These are phyloP conservation scores for Mortierella sp. DNA, from an alignment of 371 early-diverging fungal species.

Conservation along the genomic window DNA sequence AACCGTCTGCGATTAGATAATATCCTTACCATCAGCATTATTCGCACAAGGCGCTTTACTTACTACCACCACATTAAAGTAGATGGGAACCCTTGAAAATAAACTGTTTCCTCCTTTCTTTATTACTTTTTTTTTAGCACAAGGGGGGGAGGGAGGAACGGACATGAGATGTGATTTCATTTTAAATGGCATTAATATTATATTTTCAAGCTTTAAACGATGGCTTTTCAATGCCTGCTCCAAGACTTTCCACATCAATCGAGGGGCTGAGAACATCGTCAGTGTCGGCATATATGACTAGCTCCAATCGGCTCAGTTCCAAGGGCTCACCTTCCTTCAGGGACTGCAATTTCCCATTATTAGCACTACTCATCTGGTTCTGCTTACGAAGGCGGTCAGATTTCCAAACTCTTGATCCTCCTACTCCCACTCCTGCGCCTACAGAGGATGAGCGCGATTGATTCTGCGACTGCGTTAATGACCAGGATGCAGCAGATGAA, in stretches of 20 bases:
- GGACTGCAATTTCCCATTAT: background rate
- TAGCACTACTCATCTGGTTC: background rate
- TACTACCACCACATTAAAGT: too few species aligned
- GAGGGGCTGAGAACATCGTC: slow-evolving; percentile 26
- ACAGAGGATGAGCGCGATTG: slow-evolving; percentile 1
- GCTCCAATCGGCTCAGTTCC: slow-evolving; percentile 15
- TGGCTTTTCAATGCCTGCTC: slow-evolving; percentile 35
- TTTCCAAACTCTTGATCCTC: background rate
- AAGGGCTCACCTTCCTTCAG: slow-evolving; percentile 11
- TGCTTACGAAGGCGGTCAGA: background rate
- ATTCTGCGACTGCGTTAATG: background rate
- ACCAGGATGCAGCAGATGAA: slow-evolving; percentile 6
- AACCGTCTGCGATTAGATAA: background rate
- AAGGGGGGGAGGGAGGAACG: too few species aligned
- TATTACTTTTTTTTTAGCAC: too few species aligned
- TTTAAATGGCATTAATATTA: background rate
- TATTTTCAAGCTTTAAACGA: slow-evolving; percentile 1
- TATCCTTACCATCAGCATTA: background rate
- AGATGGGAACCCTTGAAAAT: background rate
- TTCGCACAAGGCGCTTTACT: background rate
- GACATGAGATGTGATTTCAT: too few species aligned
- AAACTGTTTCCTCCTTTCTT: background rate
- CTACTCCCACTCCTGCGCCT: slow-evolving; percentile 3
- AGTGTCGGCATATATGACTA: slow-evolving; percentile 21
- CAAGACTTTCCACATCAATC: slow-evolving; percentile 40